These are phyloP conservation scores for Pythium biforme DNA, from an alignment of 352 stramenopile genomes.

Conservation along the genomic window DNA sequence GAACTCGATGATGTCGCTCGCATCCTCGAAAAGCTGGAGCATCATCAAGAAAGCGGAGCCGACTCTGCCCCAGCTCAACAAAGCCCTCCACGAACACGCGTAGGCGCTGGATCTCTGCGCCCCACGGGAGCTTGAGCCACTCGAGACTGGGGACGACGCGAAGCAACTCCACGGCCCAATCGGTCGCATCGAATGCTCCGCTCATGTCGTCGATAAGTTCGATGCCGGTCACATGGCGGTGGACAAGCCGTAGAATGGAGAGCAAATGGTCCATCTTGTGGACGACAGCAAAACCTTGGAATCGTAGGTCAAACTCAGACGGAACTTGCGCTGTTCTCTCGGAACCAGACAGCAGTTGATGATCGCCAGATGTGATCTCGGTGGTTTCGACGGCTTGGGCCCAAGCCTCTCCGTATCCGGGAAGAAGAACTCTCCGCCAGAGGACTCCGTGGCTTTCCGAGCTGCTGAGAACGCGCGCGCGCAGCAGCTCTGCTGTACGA, in stretches of 20 bases:
- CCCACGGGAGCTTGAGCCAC: too few species aligned
- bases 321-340: neutral
- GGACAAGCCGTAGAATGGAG: neutral
- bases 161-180: neutral
- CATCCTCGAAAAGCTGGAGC: neutral
- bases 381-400: neutral
- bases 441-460: neutral
- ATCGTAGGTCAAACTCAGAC: neutral
- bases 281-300: neutral
- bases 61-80: too few species aligned
- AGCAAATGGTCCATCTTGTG: neutral
- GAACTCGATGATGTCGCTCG: neutral
- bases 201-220: neutral
- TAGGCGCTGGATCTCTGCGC: neutral
- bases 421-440: neutral
- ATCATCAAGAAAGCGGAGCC: too few species aligned
- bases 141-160: neutral
- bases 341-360: neutral
- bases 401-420: neutral
- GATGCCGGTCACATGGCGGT: neutral
- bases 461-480: neutral
- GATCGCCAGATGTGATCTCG: neutral
- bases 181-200: neutral
- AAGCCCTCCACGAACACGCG: too few species aligned
- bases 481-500: neutral